A percentile compares a stretch with the other conserved stretches of the same genome.
Conservation (phyloP, 2,329 filamentous ascomycete species). For the Talaromyces funiculosus region DNA sequence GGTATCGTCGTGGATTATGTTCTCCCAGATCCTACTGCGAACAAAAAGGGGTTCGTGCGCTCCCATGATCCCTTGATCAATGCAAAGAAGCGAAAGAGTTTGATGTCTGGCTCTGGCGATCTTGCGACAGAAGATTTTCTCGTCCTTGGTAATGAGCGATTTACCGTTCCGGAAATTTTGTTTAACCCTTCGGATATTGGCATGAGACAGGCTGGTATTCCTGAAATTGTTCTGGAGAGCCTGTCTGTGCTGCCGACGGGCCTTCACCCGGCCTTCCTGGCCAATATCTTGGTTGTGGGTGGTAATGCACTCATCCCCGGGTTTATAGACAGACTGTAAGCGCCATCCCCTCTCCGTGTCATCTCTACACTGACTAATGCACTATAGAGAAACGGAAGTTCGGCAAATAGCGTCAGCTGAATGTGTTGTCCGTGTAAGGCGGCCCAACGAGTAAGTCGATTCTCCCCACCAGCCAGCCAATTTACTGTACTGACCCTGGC, state of each 20-base stretch:
- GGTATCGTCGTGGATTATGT: conserved; percentile 82
- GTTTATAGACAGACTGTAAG: conserved; percentile 69
- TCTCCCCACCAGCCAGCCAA: not conserved
- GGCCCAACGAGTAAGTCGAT: conserved; percentile 55
- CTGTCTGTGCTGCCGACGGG: conserved; percentile 70
- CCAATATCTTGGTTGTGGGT: conserved; percentile 84
- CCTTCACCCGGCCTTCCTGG: conserved; percentile 74
- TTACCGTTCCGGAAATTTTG: conserved; percentile 80
- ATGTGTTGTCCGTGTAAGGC: conserved; percentile 68
- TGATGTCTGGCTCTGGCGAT: conserved; percentile 43
- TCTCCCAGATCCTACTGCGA: conserved; percentile 68
- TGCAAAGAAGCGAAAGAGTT: conserved; percentile 46
- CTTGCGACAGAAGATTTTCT: conserved; percentile 68
- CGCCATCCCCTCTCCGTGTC: not conserved
- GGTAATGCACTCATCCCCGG: conserved; percentile 76
- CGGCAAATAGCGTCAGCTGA: conserved; percentile 67
- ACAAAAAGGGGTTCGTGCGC: conserved; percentile 63
- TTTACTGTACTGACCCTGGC: not conserved
- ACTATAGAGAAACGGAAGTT: conserved; percentile 57
- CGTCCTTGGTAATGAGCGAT: conserved; percentile 85
- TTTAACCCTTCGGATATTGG: conserved; percentile 84
- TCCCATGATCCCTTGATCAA: conserved; percentile 68
- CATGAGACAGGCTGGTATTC: conserved; percentile 73
- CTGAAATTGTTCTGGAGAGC: conserved; percentile 76
- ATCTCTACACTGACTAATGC: conserved; percentile 18